Evolutionary conservation across 2,329 filamentous ascomycete species (phyloP), one percentile per base, ranked within the genome.

Genomic region (Dactylellina haptotyla): DNA sequence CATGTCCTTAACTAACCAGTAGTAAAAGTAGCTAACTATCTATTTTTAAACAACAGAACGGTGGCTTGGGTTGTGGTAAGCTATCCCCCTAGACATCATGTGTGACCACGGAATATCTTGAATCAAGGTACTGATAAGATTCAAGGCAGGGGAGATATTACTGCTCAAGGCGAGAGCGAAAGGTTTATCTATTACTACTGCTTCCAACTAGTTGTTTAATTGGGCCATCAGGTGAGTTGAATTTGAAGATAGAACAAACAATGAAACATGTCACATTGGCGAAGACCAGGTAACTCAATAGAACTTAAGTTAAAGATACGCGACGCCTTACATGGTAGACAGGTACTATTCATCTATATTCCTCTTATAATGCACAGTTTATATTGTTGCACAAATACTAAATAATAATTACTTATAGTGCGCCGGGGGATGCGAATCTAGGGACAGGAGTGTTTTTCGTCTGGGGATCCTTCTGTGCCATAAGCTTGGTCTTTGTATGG

Each of bases 181-280:
- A 78, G 87, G 87, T 26, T 91, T 92, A 85, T 90, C 90, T 0
- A 83, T 93, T 5, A 89, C 89, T 4, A 92, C 90, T 2, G 87
- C 90, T 1, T 87, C 90, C 30, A 94, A 94, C 81, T 94, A 91
- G 91, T 79, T 89, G 1, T 81, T 90, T 59, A 93, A 93, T 81
- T 94, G 91, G 64, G 53, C 45, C 2, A 59, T 69, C 25, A 46
- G 64, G 64, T 69, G 46, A 37, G 20, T 32, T 39, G 5, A 23
- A 1, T 25, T 39, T 37, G 9, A 37, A 39, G 28, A n/a, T n/a
- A n/a, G n/a, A n/a, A n/a, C n/a, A n/a, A n/a, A n/a, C n/a, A n/a
- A n/a, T n/a, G n/a, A n/a, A n/a, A n/a, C n/a, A n/a, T n/a, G n/a
- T n/a, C n/a, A n/a, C n/a, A n/a, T n/a, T n/a, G 6, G 2, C 8